A percentile compares a stretch with the other conserved stretches of the same genome.
phyloP scores from a whole-genome alignment of 768 basidiomycete genomes.

The Serendipita sp. region DNA sequence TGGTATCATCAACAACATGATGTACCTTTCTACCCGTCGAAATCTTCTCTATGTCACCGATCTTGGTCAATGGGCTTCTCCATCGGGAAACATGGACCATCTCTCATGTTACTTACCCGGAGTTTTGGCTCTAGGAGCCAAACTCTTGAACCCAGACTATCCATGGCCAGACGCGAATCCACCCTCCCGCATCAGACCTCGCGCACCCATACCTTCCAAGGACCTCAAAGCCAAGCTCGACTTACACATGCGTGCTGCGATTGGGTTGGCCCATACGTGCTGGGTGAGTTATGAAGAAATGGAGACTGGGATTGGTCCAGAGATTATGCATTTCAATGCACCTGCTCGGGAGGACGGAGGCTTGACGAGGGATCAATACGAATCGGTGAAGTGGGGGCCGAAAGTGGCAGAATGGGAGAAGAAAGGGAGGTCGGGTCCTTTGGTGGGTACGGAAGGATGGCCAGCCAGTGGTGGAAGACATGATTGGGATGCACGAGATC shows the following conservation, averaged over 20 bases:
- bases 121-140: background rate
- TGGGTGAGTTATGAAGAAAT: constrained; percentile 13
- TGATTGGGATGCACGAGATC: background rate
- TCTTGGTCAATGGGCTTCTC: background rate
- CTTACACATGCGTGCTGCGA: constrained; percentile 15
- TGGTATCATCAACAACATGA: constrained; percentile 13
- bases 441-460: background rate
- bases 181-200: background rate
- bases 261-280: constrained; percentile 15
- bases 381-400: constrained; percentile 9
- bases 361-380: background rate
- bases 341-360: background rate
- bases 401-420: constrained; percentile 10
- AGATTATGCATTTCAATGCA: constrained; percentile 11
- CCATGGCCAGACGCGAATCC: background rate
- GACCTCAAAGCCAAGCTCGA: background rate
- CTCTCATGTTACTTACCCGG: constrained; percentile 11
- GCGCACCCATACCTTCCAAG: background rate
- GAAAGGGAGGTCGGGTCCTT: constrained; percentile 4
- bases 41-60: constrained; percentile 15
- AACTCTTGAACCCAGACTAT: background rate
- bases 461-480: background rate
- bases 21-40: constrained; percentile 14
- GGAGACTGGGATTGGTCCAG: constrained; percentile 13
- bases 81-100: constrained; percentile 11